Base-by-base conservation (phyloP, 1,284 basidiomycete genomes). In the Ceratobasidium sp. region DNA sequence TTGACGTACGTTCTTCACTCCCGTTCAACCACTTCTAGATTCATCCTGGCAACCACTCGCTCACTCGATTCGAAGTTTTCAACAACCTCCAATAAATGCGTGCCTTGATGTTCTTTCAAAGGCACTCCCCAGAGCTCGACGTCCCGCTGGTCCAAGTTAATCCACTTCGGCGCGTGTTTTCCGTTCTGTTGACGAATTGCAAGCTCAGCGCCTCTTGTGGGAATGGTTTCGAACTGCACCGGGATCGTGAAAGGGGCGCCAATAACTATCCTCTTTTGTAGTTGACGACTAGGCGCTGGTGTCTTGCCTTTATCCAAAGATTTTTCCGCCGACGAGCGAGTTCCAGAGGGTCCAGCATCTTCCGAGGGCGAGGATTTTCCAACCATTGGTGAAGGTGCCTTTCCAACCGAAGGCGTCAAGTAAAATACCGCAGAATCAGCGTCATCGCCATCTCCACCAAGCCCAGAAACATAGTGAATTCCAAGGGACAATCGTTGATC, bases 391-490 rank as follows among this genome's bases (percentile, higher is more conserved):
- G 60, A 53, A 23, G 61, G 26, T 1, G 53, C 51, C 15, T 63
- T 75, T 33, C 61, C 72, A 61, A 66, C 56, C n/a, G 71, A 55
- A 40, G 77, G 77, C 42, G 77, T 70, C 67, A 70, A 58, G 42
- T 70, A 79, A 55, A 79, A 79, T 7, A 79, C 55, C 18, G 70
- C 63, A 67, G 63, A 68, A 12, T 64, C 78, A 15, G 63, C 53
- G 23, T 72, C 55, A 44, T 56, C 56, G 3, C 40, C 76, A 46
- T 73, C 84, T 73, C 88, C 90, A 20, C 92, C 93, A 72, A 94
- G 86, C 18, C 91, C 89, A 73, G 89, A 89, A 40, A 93, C 91
- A 80, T 93, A 94, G 81, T 90, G 90, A 81, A 93, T 87, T 10
- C 91, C 91, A 82, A 91, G 88, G 42, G 87, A 87, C 49, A 94